Base-by-base conservation (phyloP, 306 rosid species). In the Trichosanthes cucumerina region DNA sequence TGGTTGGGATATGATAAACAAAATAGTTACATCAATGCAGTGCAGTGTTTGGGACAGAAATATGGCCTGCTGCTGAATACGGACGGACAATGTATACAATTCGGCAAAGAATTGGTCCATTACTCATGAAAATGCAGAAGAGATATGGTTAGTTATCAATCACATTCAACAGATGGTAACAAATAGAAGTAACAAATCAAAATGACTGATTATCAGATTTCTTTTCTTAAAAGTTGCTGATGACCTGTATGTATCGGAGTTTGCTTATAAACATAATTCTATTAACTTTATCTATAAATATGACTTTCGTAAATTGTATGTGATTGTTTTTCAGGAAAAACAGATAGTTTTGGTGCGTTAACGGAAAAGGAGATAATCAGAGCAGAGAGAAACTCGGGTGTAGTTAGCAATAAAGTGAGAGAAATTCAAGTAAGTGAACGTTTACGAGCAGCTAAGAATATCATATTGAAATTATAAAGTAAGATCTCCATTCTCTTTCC, bases 21-120 rank as follows among this genome's bases (percentile, higher is more conserved):
- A 65, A 74, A 69, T 72, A 84, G 78, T 69, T 59, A 82, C 71
- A 80, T 80, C 74, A 72, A 77, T 88, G 88, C 96, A 95, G 99
- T 77, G 99, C 99, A 86, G 97, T 92, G 81, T 95, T 96, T 58
- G 98, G 99, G 87, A 90, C 96, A 4, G 99, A 96, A 79, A 91
- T 92, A 81, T 96, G 99, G 97, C 90, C 97, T 63, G 99, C 99
- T 80, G 97, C 97, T 3, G 99, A 92, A 80, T 96, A 96, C 80
- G 99, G 99, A 78, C 87, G 98, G 85, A 96, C 99, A 76, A 96
- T 96, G 98, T 96, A 96, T 85, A 92, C 99, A 41, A 96, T 96
- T 81, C 91, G 96, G 76, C 98, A 91, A 80, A 87, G 99, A 81
- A 43, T 92, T 14, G 99, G 99, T 21, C 99, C 99, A 39, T 82